Conservation (phyloP, 306 rosid species). For the Oemleria cerasiformis region DNA sequence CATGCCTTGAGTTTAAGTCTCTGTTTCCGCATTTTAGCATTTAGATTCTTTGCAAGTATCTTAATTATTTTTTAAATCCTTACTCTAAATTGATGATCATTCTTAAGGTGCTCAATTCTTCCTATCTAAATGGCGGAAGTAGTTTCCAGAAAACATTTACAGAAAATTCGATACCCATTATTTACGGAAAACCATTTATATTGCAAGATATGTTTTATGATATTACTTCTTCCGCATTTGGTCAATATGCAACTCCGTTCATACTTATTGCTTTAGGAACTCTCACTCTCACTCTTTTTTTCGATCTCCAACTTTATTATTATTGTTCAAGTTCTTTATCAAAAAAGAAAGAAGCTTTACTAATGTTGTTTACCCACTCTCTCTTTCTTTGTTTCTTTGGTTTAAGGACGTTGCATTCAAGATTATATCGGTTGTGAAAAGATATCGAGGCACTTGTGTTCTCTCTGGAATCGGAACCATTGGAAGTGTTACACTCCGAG, state of each 20-base stretch:
- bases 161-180: neutral
- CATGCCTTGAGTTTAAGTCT: neutral
- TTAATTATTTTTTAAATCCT: neutral
- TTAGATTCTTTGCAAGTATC: neutral
- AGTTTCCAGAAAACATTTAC: neutral
- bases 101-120: neutral
- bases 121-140: neutral
- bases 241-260: neutral
- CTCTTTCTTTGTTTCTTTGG: conserved; percentile 11
- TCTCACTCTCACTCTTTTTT: neutral
- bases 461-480: conserved; percentile 74
- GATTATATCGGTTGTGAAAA: conserved; percentile 68
- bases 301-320: neutral
- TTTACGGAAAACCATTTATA: neutral
- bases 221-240: neutral
- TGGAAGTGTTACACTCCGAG: conserved; percentile 72
- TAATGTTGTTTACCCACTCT: neutral
- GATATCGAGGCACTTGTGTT: conserved; percentile 80
- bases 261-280: neutral
- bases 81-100: neutral
- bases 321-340: no score
- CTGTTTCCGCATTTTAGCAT: neutral
- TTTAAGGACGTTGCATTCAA: conserved; percentile 72
- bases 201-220: neutral
- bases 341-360: no score